phyloP scores from a whole-genome alignment of 495 filamentous ascomycete genomes.

The Annulohypoxylon stygium region DNA sequence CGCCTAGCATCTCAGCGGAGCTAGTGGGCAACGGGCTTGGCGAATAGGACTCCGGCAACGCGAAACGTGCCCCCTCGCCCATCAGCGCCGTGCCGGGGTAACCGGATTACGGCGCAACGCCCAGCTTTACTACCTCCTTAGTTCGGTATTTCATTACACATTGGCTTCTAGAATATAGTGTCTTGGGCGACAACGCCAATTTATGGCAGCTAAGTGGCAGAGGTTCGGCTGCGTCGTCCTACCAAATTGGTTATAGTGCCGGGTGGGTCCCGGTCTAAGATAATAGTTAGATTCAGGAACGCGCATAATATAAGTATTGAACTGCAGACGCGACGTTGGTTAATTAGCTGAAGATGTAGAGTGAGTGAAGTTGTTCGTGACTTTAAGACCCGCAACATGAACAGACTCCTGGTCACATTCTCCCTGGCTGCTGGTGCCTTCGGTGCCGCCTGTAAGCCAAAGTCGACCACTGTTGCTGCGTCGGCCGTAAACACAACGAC shows the following conservation, averaged over 20 bases:
- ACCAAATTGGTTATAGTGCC: conserved; percentile 13
- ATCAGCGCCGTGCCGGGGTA: conserved; percentile 14
- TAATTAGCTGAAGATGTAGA: not conserved
- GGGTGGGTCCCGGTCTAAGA: conserved; percentile 10
- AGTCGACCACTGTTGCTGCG: not conserved
- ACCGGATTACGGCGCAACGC: conserved; percentile 3
- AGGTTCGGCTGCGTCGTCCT: conserved; percentile 12
- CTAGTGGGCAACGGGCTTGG: not conserved
- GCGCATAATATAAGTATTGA: conserved; percentile 20
- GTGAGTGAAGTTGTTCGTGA: not conserved
- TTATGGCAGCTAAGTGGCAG: not conserved
- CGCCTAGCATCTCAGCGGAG: conserved; percentile 25
- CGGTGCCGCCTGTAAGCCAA: too few species aligned
- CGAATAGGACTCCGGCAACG: conserved; percentile 30
- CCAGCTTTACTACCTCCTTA: conserved; percentile 20
- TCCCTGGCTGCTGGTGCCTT: conserved; percentile 25
- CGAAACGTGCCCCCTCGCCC: conserved; percentile 33
- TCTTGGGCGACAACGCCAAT: not conserved
- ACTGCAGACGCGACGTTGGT: not conserved
- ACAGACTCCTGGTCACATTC: conserved; percentile 20
- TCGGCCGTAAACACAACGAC: conserved; percentile 45
- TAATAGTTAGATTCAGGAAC: conserved; percentile 5
- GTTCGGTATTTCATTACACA: conserved; percentile 18
- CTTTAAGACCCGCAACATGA: conserved; percentile 24
- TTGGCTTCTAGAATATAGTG: not conserved